Conservation (phyloP, 257 asterid species). For the Schizonepeta tenuifolia region DNA sequence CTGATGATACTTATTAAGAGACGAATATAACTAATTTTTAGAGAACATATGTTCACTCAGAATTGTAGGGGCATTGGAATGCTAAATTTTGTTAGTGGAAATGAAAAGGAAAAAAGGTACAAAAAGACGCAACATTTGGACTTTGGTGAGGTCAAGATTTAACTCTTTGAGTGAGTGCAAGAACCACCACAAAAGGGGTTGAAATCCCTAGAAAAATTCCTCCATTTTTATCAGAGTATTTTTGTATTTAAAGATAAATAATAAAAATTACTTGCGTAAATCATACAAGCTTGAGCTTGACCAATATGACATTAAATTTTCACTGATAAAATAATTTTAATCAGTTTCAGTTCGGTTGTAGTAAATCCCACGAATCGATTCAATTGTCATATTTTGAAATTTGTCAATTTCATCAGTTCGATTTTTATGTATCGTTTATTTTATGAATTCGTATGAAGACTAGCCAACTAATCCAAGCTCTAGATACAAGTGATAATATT, state of each 20-base stretch:
- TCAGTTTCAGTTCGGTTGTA: too few species aligned
- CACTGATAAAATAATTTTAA: too few species aligned
- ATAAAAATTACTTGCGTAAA: too few species aligned
- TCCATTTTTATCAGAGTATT: neutral
- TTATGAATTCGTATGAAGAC: neutral
- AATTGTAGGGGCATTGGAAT: constrained; percentile 12
- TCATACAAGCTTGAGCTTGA: too few species aligned
- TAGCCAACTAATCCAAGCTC: neutral
- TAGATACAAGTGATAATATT: neutral
- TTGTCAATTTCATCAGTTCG: too few species aligned
- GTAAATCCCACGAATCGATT: too few species aligned
- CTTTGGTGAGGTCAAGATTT: constrained; percentile 58
- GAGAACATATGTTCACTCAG: neutral
- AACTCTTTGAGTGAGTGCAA: constrained; percentile 51
- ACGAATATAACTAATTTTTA: neutral
- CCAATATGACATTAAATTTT: too few species aligned
- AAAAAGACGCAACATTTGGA: constrained; percentile 45
- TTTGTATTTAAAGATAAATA: neutral
- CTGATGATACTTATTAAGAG: too few species aligned
- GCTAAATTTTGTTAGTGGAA: constrained; percentile 41
- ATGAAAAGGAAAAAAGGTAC: constrained; percentile 43
- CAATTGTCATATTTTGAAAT: too few species aligned
- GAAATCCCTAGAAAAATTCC: constrained; percentile 22
- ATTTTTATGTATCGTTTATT: too few species aligned
- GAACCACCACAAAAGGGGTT: constrained; percentile 34